A percentile compares a stretch with the other conserved stretches of the same genome.
These are phyloP conservation scores for Aspergillus brunneoviolaceus DNA, from an alignment of 2,329 filamentous ascomycete genomes.

Conservation along the genomic window DNA sequence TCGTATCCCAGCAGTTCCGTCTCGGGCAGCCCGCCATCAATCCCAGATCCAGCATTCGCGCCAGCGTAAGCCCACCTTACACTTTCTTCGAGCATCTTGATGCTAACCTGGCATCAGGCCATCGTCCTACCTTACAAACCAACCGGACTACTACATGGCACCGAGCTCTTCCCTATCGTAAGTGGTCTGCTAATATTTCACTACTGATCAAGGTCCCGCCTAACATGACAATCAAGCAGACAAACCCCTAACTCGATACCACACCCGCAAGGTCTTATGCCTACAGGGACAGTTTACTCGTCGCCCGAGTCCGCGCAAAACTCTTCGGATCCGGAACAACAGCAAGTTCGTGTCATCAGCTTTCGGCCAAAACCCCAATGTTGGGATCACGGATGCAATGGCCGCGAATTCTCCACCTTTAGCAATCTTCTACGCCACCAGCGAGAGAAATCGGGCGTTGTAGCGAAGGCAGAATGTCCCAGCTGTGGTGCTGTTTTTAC, in stretches of 20 bases:
- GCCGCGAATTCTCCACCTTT: slow-evolving; percentile 92
- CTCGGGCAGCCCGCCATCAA: slow-evolving; percentile 19
- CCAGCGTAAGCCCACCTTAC: slow-evolving; percentile 21
- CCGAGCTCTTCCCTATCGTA: slow-evolving; percentile 33
- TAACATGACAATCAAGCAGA: slow-evolving; percentile 20
- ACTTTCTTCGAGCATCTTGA: neutral
- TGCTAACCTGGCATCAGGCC: slow-evolving; percentile 24
- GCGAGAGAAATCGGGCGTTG: slow-evolving; percentile 88
- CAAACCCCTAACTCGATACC: slow-evolving; percentile 28
- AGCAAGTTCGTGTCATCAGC: slow-evolving; percentile 67
- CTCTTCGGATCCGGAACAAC: slow-evolving; percentile 41
- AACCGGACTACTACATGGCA: slow-evolving; percentile 35
- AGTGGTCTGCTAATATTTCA: slow-evolving; percentile 14
- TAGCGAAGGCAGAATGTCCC: slow-evolving; percentile 83
- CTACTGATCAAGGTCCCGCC: neutral
- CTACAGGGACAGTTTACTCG: slow-evolving; percentile 29
- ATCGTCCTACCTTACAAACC: slow-evolving; percentile 35
- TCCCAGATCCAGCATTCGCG: slow-evolving; percentile 24
- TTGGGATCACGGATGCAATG: slow-evolving; percentile 97
- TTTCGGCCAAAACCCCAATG: slow-evolving; percentile 89
- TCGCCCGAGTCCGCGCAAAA: slow-evolving; percentile 26
- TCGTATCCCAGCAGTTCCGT: slow-evolving; percentile 22
- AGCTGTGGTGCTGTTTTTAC: slow-evolving; percentile 94
- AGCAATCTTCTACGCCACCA: slow-evolving; percentile 92
- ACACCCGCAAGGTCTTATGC: slow-evolving; percentile 25